Evolutionary conservation across 768 basidiomycete species (phyloP).

Genomic region (Tylopilus intermedius): DNA sequence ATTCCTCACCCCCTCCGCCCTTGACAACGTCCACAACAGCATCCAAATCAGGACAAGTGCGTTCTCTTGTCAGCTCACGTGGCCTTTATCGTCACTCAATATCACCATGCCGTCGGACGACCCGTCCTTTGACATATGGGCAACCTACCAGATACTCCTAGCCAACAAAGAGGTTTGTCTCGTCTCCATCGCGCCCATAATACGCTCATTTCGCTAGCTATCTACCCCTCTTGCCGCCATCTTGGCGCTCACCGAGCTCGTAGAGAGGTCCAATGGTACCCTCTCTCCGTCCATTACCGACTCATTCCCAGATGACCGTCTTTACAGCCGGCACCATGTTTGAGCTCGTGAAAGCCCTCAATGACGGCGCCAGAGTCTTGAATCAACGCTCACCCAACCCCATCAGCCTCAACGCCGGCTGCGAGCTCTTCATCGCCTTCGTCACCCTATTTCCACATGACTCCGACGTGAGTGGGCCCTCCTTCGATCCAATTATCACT

Average conservation of each 20-base stretch:
- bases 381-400: conserved; percentile 64
- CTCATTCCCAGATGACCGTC: conserved; percentile 4
- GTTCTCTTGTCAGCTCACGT: conserved; percentile 10
- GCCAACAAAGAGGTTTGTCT: conserved; percentile 58
- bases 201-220: conserved; percentile 40
- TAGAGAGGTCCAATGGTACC: conserved; percentile 74
- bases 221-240: conserved; percentile 87
- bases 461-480: conserved; percentile 53
- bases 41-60: conserved; percentile 11
- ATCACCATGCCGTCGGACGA: conserved; percentile 5
- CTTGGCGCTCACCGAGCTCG: conserved; percentile 73
- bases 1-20: conserved; percentile 15
- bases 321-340: conserved; percentile 81
- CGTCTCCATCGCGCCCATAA: neutral
- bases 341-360: conserved; percentile 82
- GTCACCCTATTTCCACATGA: conserved; percentile 82
- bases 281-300: conserved; percentile 18
- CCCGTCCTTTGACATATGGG: conserved; percentile 41
- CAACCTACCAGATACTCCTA: conserved; percentile 57
- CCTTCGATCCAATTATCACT: conserved; percentile 9
- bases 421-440: conserved; percentile 86
- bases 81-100: conserved; percentile 8
- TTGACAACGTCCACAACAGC: conserved; percentile 23
- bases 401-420: conserved; percentile 83
- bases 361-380: conserved; percentile 65